Evolutionary conservation across 257 asterid species (phyloP).

Genomic region (Solanum paucissectum): DNA sequence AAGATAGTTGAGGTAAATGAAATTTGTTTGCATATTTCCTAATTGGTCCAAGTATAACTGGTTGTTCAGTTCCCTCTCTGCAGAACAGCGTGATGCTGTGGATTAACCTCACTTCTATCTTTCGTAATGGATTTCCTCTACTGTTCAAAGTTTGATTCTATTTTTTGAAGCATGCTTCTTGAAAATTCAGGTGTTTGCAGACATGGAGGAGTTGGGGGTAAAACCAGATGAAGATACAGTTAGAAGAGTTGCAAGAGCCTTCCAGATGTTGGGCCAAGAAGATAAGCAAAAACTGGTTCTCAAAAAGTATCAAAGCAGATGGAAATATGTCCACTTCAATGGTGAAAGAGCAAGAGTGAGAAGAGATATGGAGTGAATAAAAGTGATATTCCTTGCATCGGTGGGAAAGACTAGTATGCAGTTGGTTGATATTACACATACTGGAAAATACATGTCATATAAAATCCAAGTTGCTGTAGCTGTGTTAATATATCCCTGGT

Average conservation of each 20-base stretch:
- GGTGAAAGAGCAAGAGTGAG: constrained; percentile 54
- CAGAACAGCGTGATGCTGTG: neutral
- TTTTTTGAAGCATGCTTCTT: neutral
- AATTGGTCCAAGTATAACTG: neutral
- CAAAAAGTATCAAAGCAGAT: neutral
- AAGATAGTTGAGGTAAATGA: constrained; percentile 60
- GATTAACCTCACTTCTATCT: neutral
- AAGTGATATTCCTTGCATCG: neutral
- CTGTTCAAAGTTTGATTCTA: neutral
- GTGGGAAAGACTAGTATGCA: neutral
- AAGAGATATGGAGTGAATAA: neutral
- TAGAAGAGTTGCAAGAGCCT: constrained; percentile 61
- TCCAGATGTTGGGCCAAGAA: constrained; percentile 45
- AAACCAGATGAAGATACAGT: constrained; percentile 81
- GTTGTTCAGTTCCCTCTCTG: neutral
- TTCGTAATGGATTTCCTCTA: neutral
- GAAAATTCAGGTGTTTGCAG: constrained; percentile 64
- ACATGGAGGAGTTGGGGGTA: constrained; percentile 92
- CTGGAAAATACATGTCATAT: neutral
- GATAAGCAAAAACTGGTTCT: constrained; percentile 42
- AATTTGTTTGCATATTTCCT: neutral
- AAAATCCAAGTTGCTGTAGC: neutral
- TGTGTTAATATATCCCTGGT: neutral
- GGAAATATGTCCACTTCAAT: constrained; percentile 44
- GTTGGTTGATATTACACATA: neutral